Evolutionary conservation across 1,139 yeast genomes (phyloP), one percentile per base, ranked within the genome.

Genomic region (Kurtzmaniella quercitrusa): DNA sequence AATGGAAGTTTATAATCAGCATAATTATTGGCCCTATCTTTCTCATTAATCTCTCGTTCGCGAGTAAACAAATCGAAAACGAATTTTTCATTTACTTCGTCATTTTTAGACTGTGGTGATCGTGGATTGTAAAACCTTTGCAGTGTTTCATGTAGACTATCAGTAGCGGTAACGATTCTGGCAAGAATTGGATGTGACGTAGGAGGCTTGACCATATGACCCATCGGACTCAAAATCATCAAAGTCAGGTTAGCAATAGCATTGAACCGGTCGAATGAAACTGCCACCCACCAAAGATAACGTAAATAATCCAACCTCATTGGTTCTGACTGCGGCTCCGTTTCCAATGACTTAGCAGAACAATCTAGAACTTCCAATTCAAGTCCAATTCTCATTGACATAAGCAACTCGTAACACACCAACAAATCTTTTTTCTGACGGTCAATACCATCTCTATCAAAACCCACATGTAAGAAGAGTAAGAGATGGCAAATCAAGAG

Each of bases 241-340:
- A 58, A 52, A n/a, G 66, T 46, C 16, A 56, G 52, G 45, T 62
- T 60, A 11, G 56, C 51, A 27, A 60, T 44, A 5, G 61, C 68
- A 48, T 61, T 66, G 51, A 66, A 58, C 16, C 70, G 48, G 49
- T 68, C 73, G 46, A 66, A 51, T 3, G 66, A 51, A 42, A 57
- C 66, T 44, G 68, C 56, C 34, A 60, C 53, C 71, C 71, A 68
- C 72, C 73, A 68, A 17, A 67, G 50, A 39, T 59, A 57, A 10
- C 57, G 51, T 15, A 60, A 51, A 45, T 65, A 63, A 15, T 31
- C 36, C 9, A 18, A 12, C 18, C 10, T 31, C 10, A 14, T 15
- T 15, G 36, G 36, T 14, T 3, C 18, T 18, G 10, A 15, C 12
- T 52, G 55, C 9, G 53, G 50, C n/a, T 49, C 50, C 14, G 46